Percentiles rank a stretch among this genome's conserved stretches.
phyloP scores from a whole-genome alignment of 164 flowering plant species.

The Liriodendron chinense region DNA sequence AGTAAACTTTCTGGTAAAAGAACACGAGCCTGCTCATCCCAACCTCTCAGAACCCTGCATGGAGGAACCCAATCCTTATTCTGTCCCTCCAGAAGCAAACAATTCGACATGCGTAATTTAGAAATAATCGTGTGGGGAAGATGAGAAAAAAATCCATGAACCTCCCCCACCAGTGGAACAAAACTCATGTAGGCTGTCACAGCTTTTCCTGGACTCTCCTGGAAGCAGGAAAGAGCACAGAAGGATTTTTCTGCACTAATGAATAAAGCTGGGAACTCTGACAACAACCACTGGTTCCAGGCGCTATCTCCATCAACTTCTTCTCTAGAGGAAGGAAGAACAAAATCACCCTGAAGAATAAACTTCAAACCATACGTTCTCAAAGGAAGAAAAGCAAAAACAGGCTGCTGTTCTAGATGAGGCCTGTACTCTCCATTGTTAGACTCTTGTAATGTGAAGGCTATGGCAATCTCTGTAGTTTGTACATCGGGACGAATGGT shows the following conservation, averaged over 20 bases:
- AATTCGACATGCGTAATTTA: constrained; percentile 63
- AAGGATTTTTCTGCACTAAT: constrained; percentile 68
- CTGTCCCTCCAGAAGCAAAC: constrained; percentile 78
- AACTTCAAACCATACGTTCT: constrained; percentile 92
- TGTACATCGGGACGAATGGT: constrained; percentile 55
- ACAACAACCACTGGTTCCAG: constrained; percentile 96
- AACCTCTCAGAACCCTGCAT: constrained; percentile 74
- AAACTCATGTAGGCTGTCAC: constrained; percentile 80
- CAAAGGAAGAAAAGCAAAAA: constrained; percentile 93
- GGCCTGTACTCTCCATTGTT: constrained; percentile 50
- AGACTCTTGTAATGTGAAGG: constrained; percentile 68
- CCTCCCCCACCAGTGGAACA: constrained; percentile 94
- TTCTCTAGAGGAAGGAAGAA: constrained; percentile 95
- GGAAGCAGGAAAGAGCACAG: constrained; percentile 73
- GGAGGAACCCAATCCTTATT: constrained; percentile 78
- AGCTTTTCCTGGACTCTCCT: constrained; percentile 62
- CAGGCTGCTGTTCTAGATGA: constrained; percentile 68
- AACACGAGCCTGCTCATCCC: constrained; percentile 59
- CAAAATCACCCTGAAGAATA: constrained; percentile 94
- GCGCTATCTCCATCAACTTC: constrained; percentile 91
- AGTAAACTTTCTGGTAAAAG: constrained; percentile 68
- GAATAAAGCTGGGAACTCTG: constrained; percentile 81
- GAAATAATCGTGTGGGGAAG: constrained; percentile 85
- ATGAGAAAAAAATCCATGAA: constrained; percentile 87
- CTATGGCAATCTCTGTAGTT: constrained; percentile 83